Evolutionary conservation across 805 yeast species (phyloP).

Genomic region (Wickerhamiella bombiphila): DNA sequence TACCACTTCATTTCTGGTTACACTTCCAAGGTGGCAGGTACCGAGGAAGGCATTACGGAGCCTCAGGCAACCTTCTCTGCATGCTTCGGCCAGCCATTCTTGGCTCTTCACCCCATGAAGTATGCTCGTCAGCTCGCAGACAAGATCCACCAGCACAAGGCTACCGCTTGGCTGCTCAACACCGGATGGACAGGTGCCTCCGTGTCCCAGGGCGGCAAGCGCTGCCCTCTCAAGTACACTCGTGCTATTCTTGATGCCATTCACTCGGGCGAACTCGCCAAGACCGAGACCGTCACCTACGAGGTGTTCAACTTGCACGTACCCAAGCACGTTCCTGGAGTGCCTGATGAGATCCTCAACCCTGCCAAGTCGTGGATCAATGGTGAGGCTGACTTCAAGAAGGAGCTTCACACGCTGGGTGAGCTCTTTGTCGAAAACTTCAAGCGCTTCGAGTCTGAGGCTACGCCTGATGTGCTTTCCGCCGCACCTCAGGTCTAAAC

Average conservation of each 20-base stretch:
- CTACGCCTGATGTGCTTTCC: slow-evolving; percentile 73
- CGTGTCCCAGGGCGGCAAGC: slow-evolving; percentile 83
- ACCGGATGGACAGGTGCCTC: slow-evolving; percentile 98
- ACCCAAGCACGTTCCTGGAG: slow-evolving; percentile 69
- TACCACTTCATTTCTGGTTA: slow-evolving; percentile 97
- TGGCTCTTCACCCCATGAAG: slow-evolving; percentile 94
- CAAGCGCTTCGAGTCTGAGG: slow-evolving; percentile 64
- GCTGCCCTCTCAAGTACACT: slow-evolving; percentile 95
- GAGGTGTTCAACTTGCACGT: slow-evolving; percentile 77
- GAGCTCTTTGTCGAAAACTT: slow-evolving; percentile 73
- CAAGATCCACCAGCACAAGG: slow-evolving; percentile 76
- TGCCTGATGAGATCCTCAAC: slow-evolving; percentile 72
- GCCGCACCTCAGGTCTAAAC: slow-evolving; percentile 66
- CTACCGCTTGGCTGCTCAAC: slow-evolving; percentile 91
- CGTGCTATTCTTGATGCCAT: slow-evolving; percentile 91
- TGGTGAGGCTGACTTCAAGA: slow-evolving; percentile 36
- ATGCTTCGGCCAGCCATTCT: slow-evolving; percentile 97
- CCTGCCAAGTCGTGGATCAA: slow-evolving; percentile 72
- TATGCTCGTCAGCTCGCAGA: slow-evolving; percentile 92
- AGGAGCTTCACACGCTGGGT: slow-evolving; percentile 55
- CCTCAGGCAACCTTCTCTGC: slow-evolving; percentile 97
- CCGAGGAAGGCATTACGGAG: slow-evolving; percentile 97
- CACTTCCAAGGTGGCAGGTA: slow-evolving; percentile 99
- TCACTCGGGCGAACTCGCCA: slow-evolving; percentile 74
- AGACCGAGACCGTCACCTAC: slow-evolving; percentile 69